Evolutionary conservation across 495 filamentous ascomycete species (phyloP).

Genomic region (Glonium stellatum): DNA sequence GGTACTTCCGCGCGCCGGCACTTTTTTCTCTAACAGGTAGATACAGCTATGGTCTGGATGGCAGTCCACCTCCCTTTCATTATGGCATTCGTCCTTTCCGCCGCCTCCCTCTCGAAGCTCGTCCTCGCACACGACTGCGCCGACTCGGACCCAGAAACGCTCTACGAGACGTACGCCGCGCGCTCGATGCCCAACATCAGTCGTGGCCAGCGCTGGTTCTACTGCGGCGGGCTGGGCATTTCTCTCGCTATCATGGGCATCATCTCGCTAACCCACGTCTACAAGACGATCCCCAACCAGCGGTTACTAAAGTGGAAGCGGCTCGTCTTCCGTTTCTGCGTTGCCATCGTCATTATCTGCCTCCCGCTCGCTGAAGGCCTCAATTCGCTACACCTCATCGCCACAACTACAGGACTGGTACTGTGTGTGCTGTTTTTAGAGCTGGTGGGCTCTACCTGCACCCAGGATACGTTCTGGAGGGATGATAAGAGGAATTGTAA

Average conservation of each 20-base stretch:
- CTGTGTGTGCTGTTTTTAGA: conserved; percentile 45
- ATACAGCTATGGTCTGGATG: conserved; percentile 38
- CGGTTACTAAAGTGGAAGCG: conserved; percentile 44
- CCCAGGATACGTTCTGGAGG: conserved; percentile 39
- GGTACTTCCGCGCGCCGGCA: not conserved
- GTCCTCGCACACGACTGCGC: conserved; percentile 48
- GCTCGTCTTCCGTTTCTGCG: conserved; percentile 41
- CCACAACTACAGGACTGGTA: conserved; percentile 43
- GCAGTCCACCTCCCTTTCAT: conserved; percentile 48
- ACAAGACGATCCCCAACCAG: conserved; percentile 38
- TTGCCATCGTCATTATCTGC: conserved; percentile 43
- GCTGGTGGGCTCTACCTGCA: conserved; percentile 44
- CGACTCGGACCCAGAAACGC: conserved; percentile 36
- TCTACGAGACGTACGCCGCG: conserved; percentile 42
- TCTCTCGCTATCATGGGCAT: conserved; percentile 47
- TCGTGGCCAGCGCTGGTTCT: conserved; percentile 50
- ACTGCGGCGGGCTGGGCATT: conserved; percentile 49
- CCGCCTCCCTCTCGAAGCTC: conserved; percentile 46
- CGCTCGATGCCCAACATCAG: conserved; percentile 41
- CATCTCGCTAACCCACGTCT: conserved; percentile 41
- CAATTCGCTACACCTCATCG: conserved; percentile 45
- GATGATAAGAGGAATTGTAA: conserved; percentile 25
- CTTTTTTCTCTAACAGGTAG: conserved; percentile 1
- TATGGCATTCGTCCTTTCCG: conserved; percentile 51
- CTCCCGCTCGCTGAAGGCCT: conserved; percentile 43